These are phyloP conservation scores for Clitocybe nebularis DNA, from an alignment of 1,284 basidiomycete genomes.

Conservation along the genomic window DNA sequence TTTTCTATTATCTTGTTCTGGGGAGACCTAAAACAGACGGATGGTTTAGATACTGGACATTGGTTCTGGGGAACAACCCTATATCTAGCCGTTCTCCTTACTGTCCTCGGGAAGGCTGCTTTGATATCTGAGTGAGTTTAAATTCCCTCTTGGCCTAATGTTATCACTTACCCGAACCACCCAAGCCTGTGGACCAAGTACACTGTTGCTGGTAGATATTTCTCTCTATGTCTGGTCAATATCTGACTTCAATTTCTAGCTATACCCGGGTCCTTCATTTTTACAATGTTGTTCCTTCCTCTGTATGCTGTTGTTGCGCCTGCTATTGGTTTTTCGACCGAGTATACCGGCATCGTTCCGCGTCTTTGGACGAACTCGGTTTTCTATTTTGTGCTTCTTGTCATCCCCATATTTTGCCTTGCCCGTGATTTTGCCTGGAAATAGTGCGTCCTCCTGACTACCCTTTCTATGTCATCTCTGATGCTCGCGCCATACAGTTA, in stretches of 20 bases:
- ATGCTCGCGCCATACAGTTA: slow-evolving; percentile 53
- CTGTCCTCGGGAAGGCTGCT: slow-evolving; percentile 96
- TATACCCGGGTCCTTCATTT: slow-evolving; percentile 94
- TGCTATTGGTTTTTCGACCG: slow-evolving; percentile 84
- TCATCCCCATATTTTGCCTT: slow-evolving; percentile 88
- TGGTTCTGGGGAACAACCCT: slow-evolving; percentile 99
- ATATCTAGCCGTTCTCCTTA: slow-evolving; percentile 90
- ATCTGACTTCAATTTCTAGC: slow-evolving; percentile 41
- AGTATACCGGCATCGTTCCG: slow-evolving; percentile 85
- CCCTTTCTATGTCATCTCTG: slow-evolving; percentile 8
- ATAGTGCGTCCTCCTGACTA: slow-evolving; percentile 56
- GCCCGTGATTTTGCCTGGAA: slow-evolving; percentile 95
- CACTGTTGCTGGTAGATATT: slow-evolving; percentile 74
- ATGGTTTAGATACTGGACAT: slow-evolving; percentile 84
- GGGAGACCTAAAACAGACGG: slow-evolving; percentile 79
- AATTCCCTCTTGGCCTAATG: neutral
- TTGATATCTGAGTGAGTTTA: slow-evolving; percentile 89
- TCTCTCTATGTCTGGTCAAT: neutral
- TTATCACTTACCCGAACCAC: slow-evolving; percentile 3
- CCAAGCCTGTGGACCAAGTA: slow-evolving; percentile 98
- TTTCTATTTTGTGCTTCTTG: slow-evolving; percentile 87
- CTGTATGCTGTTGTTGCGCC: slow-evolving; percentile 90
- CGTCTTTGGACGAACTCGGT: slow-evolving; percentile 83
- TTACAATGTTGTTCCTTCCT: slow-evolving; percentile 93
- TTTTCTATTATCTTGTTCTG: slow-evolving; percentile 91